Base-by-base conservation (phyloP, 1,139 yeast genomes). In the Debaryomycetaceae sp. region DNA sequence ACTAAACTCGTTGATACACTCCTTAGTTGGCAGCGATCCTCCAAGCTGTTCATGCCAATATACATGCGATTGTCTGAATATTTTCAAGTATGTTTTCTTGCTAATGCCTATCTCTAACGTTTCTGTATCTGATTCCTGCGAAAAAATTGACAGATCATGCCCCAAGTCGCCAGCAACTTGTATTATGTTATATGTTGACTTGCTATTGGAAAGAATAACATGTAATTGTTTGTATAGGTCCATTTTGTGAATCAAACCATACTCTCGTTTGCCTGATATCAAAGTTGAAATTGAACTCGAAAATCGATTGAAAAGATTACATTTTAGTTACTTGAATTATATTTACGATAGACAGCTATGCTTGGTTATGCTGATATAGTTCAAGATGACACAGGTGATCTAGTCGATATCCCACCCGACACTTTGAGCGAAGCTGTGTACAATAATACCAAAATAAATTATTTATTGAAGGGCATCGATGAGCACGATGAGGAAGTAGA, bases 1-100 rank as follows among this genome's bases (percentile, higher is more conserved):
- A 5, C 42, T 27, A 22, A 41, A 33, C 7, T 36, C 31, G 6
- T 36, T 17, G 14, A 41, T 11, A 23, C 31, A 27, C 6, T 36
- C 36, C 6, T 17, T 34, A 7, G 36, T 24, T 8, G 24, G 6
- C 6, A 41, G 37, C 8, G 38, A 42, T 34, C 31, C 30, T 11
- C 36, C 43, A 5, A 34, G 17, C 9, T 35, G 23, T 0, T 41
- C 35, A 42, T 66, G 64, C 73, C 75, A 71, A 41, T 48, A 56
- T 1, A 54, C 50, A 48, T 73, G 78, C 13, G 67, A 63, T 45
- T 65, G 66, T 41, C 58, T 64, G 52, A 74, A 74, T 6, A 72
- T 43, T 20, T 42, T 45, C 35, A 70, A 53, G 46, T 70, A 72
- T 2, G 60, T 51, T 17, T 41, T 43, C 47, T 70, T 72, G 34